Evolutionary conservation across 2,329 filamentous ascomycete genomes (phyloP), one percentile per base, ranked within the genome.

Genomic region (Penicillium sp.): DNA sequence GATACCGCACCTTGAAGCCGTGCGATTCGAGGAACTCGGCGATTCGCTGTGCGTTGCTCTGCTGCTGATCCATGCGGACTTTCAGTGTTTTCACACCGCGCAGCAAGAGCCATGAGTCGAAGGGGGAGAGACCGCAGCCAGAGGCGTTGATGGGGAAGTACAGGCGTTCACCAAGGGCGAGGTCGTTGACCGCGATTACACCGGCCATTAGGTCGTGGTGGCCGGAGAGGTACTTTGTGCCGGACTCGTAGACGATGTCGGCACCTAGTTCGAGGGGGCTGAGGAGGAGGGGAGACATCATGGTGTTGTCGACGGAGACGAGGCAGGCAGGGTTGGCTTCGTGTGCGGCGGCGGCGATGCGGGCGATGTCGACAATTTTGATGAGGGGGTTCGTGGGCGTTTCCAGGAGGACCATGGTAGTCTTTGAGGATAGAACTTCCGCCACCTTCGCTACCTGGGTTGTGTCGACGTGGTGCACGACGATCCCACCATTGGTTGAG

Each of bases 191-290:
- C 20, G 91, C 93, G 58, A 98, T 87, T 27, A 98, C 90, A 55
- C 95, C 93, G 8, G 93, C 93, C 93, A 98, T 98, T 66, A 98
- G 87, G 68, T 98, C 95, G 77, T 98, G 93, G 70, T 98, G 93
- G 28, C 93, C 93, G 1, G 91, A 97, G 5, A 98, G 80, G 66
- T 98, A 98, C 72, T 98, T 98, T 23, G 93, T 98, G 48, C 93
- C 93, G 24, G 88, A 95, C 75, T 98, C 93, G 72, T 98, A 98
- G 48, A 95, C 89, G 59, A 98, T 87, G 64, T 98, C 93, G 13
- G 92, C 91, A 49, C 95, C 93, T 25, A 97, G 80, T 53, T 97
- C 92, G 15, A 98, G 82, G 5, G 93, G 93, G 73, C 95, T 97
- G 65, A 86, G 86, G 6, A 98, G 83, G 77, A 96, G 86, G 9